phyloP scores from a whole-genome alignment of 768 basidiomycete species.

The Collybiopsis confluens region DNA sequence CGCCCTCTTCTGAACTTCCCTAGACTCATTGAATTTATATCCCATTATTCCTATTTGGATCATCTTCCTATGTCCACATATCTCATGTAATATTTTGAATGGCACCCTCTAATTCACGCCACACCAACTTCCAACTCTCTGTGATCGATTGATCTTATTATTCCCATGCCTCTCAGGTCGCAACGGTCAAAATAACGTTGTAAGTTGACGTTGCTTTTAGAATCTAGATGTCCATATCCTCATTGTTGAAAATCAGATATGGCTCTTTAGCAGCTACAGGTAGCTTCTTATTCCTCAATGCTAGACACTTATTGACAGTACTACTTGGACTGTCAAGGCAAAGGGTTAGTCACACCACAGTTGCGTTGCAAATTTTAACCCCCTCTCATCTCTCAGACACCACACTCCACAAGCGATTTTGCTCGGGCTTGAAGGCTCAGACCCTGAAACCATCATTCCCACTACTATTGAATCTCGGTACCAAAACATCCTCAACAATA shows the following conservation, averaged over 20 bases:
- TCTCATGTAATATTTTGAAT: no score
- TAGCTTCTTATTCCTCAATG: conserved; percentile 19
- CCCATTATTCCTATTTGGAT: not conserved
- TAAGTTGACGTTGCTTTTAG: conserved; percentile 30
- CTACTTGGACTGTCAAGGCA: conserved; percentile 40
- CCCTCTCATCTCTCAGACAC: conserved; percentile 42
- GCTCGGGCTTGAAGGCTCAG: conserved; percentile 81
- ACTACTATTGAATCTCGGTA: conserved; percentile 80
- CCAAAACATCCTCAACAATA: conserved; percentile 58
- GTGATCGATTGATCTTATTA: conserved; percentile 4
- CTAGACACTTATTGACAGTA: not conserved
- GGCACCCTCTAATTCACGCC: no score
- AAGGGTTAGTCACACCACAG: conserved; percentile 70
- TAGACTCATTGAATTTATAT: not conserved
- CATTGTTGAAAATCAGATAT: conserved; percentile 45
- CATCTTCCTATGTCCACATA: not conserved
- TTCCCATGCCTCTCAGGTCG: conserved; percentile 43
- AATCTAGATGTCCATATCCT: conserved; percentile 1
- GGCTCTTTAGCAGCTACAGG: conserved; percentile 93
- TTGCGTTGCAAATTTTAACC: no score
- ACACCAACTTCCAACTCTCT: no score
- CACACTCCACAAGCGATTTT: conserved; percentile 86
- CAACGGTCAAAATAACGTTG: conserved; percentile 81
- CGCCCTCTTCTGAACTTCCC: no score
- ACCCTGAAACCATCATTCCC: conserved; percentile 91